These are phyloP conservation scores for Mallotus japonicus DNA, from an alignment of 441 rosid genomes.

Conservation along the genomic window DNA sequence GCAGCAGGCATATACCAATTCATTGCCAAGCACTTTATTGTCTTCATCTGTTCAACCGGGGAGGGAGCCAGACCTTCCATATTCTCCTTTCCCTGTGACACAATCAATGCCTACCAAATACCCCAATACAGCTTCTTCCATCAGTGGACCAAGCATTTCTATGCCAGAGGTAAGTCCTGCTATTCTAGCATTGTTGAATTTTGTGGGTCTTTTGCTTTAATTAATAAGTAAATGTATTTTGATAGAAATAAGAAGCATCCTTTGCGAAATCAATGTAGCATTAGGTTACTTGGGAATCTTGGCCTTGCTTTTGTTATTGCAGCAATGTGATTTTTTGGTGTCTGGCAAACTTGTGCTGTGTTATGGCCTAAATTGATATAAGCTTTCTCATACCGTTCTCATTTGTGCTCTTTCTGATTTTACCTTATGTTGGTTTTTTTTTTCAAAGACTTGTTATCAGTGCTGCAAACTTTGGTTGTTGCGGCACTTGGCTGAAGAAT, in stretches of 20 bases:
- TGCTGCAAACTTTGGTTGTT: not conserved
- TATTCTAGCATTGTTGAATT: slow-evolving; percentile 5
- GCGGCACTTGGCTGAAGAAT: not conserved
- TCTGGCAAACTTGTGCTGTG: no score
- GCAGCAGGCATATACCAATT: slow-evolving; percentile 68
- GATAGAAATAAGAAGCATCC: not conserved
- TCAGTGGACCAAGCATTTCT: slow-evolving; percentile 67
- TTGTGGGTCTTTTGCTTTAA: not conserved
- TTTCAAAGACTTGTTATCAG: not conserved
- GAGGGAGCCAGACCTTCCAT: slow-evolving; percentile 79
- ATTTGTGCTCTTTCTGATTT: not conserved
- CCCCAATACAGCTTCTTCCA: slow-evolving; percentile 59
- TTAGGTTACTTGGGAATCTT: not conserved
- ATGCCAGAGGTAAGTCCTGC: slow-evolving; percentile 72
- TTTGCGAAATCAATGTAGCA: no score
- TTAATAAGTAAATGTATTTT: not conserved
- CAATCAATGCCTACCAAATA: slow-evolving; percentile 71
- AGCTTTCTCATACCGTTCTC: no score
- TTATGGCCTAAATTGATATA: not conserved
- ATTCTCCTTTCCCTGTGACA: slow-evolving; percentile 71
- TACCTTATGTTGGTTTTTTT: not conserved
- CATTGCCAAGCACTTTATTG: slow-evolving; percentile 68
- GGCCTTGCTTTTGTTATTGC: not conserved
- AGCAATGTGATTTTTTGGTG: not conserved
- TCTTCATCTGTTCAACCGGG: slow-evolving; percentile 65